Conservation (phyloP, 768 basidiomycete species). For the Kwoniella botswanensis region DNA sequence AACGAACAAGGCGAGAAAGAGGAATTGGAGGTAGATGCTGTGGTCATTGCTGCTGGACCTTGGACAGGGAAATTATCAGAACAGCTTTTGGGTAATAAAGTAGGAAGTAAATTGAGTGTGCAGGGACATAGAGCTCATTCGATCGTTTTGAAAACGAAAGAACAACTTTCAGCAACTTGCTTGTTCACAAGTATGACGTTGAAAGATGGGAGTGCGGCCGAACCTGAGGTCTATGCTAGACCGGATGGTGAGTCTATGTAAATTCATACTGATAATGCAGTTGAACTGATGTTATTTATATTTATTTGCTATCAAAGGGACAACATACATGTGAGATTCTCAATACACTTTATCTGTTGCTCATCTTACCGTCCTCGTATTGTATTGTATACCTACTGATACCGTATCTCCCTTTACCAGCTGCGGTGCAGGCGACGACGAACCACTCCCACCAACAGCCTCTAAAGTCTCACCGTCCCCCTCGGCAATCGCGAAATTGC, state of each 20-base stretch:
- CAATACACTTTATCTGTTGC: too few species aligned
- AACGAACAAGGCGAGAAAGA: constrained; percentile 1
- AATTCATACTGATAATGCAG: constrained; percentile 27
- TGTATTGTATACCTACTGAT: too few species aligned
- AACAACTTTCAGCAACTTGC: constrained; percentile 72
- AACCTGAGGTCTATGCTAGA: constrained; percentile 61
- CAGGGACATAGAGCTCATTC: constrained; percentile 57
- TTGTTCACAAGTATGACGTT: constrained; percentile 78
- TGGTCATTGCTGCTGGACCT: constrained; percentile 81
- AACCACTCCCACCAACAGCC: constrained; percentile 70
- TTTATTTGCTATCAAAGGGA: constrained; percentile 38
- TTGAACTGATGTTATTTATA: constrained; percentile 48
- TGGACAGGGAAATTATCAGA: constrained; percentile 71
- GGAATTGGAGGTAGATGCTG: constrained; percentile 64
- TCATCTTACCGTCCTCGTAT: too few species aligned
- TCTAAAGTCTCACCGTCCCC: constrained; percentile 72
- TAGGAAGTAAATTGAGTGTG: constrained; percentile 50
- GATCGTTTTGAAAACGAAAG: constrained; percentile 56
- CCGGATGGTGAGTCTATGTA: constrained; percentile 47
- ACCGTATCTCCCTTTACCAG: constrained; percentile 52
- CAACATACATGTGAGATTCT: constrained; percentile 49
- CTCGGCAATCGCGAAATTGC: constrained; percentile 64
- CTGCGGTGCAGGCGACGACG: constrained; percentile 79
- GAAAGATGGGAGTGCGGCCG: constrained; percentile 52
- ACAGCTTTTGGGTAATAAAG: constrained; percentile 51